Evolutionary conservation across 2,329 filamentous ascomycete genomes (phyloP), one percentile per base, ranked within the genome.

Genomic region (Alternaria sp.): DNA sequence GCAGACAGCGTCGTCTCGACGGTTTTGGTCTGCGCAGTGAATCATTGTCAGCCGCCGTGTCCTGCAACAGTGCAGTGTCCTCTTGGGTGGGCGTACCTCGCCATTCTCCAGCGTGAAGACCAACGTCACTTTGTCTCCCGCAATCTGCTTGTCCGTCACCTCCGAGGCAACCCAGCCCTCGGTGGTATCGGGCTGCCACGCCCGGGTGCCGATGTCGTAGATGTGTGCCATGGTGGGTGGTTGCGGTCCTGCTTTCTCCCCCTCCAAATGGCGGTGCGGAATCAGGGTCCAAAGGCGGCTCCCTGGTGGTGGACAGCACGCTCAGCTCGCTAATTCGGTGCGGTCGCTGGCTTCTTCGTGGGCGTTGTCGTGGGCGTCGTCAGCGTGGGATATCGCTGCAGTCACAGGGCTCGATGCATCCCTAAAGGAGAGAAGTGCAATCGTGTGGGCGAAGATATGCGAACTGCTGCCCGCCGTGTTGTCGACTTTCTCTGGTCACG

Each of bases 151-250:
- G 81, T 92, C 90, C 79, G 91, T 86, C 73, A 99, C 91, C 85
- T 98, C 94, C 48, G 95, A 97, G 78, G 94, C 92, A 80, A 99
- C 89, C 94, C 95, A 99, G 83, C 95, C 95, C 82, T 99, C 94
- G 64, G 92, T 92, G 79, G 88, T 84, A 85, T 99, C 95, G 74
- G 95, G 94, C 87, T 98, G 95, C 95, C 95, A 99, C 79, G 94
- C 95, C 87, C 93, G 90, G 75, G 94, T 98, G 78, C 94, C 95
- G 78, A 97, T 89, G 86, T 98, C 94, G 84, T 96, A 98, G 79
- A 88, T 92, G 82, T 96, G 92, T 84, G 93, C 92, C 94, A 97
- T 97, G 67, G 50, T 70, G 68, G 58, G 60, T 38, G 55, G 50
- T 60, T 38, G 53, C 53, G 51, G 54, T 61, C 58, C 32, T 58